phyloP scores from a whole-genome alignment of 257 asterid species.

The Solanum chmielewskii region DNA sequence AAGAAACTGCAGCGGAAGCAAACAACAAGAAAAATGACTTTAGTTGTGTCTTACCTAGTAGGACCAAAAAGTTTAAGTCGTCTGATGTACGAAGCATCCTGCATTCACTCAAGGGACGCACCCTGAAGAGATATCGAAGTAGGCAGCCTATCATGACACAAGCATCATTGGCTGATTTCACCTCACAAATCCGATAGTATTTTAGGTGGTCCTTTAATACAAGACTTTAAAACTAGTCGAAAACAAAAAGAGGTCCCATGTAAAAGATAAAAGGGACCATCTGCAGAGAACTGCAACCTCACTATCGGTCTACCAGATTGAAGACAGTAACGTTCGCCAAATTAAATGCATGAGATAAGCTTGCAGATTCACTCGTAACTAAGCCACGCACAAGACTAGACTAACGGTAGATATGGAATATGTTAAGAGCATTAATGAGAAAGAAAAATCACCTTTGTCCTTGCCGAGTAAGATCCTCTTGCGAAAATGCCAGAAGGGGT shows the following conservation, averaged over 20 bases:
- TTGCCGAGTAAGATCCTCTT: slow-evolving; percentile 85
- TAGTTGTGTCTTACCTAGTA: not conserved
- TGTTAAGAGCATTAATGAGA: not conserved
- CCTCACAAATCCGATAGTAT: not conserved
- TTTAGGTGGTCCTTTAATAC: not conserved
- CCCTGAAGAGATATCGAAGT: not conserved
- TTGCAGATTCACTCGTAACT: not conserved
- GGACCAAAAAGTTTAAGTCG: not conserved
- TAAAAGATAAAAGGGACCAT: not conserved
- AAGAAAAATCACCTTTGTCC: slow-evolving; percentile 53
- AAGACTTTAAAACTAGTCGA: not conserved
- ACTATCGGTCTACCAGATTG: not conserved
- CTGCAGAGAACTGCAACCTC: not conserved
- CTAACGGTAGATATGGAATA: not conserved
- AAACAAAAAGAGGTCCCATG: not conserved
- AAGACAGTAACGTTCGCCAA: not conserved
- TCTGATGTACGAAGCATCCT: not conserved
- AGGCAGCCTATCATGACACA: not conserved
- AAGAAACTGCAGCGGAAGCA: slow-evolving; percentile 43
- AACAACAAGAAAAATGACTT: not conserved
- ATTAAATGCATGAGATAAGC: not conserved
- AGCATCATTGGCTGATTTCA: not conserved
- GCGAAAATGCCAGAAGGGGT: slow-evolving; percentile 95
- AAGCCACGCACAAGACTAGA: not conserved
- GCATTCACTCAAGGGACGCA: not conserved